These are phyloP conservation scores for Eucalyptus erythrocorys DNA, from an alignment of 345 rosid species.

Conservation along the genomic window DNA sequence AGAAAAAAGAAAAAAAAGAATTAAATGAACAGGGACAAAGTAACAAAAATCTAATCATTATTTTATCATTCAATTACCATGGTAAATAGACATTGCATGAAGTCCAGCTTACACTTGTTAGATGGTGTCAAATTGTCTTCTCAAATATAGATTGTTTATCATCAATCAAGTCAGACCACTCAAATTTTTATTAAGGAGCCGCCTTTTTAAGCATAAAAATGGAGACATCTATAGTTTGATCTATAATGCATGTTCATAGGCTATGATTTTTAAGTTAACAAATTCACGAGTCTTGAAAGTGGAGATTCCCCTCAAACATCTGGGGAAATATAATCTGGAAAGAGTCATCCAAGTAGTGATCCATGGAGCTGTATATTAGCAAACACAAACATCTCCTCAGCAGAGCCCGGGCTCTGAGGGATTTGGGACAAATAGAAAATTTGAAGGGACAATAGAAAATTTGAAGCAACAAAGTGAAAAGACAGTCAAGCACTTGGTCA, in stretches of 20 bases:
- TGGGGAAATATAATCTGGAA: not conserved
- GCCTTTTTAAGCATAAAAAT: not conserved
- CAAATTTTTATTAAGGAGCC: not conserved
- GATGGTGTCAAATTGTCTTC: not conserved
- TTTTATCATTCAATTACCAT: not conserved
- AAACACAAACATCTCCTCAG: not conserved
- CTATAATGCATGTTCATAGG: not conserved
- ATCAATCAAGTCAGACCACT: not conserved
- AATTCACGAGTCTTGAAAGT: not conserved
- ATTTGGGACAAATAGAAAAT: not conserved
- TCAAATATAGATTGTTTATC: not conserved
- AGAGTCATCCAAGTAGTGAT: not conserved
- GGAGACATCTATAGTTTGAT: not conserved
- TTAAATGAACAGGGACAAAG: not conserved
- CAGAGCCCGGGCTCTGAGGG: not conserved
- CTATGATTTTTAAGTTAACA: not conserved
- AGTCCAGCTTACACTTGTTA: not conserved
- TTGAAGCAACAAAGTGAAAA: not conserved
- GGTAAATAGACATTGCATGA: not conserved
- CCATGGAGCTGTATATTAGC: not conserved
- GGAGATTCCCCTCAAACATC: not conserved
- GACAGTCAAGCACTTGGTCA: not conserved
- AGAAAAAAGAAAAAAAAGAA: not conserved
- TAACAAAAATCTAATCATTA: not conserved
- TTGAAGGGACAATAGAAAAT: not conserved